Evolutionary conservation across 1,284 basidiomycete genomes (phyloP), one percentile per base, ranked within the genome.

Genomic region (Coriolopsis trogii): DNA sequence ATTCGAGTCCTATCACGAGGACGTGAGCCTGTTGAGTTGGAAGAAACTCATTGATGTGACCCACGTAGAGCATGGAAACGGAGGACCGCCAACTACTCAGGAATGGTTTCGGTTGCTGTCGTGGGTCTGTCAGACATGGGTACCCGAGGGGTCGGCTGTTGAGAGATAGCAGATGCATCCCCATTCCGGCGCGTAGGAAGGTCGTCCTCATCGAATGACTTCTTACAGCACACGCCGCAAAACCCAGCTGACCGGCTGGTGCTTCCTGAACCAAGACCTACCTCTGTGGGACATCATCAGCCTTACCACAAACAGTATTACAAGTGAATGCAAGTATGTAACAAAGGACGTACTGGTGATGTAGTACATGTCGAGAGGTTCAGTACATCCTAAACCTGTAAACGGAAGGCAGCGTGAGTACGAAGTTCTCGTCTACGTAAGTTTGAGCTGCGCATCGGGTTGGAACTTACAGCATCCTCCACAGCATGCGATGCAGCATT

Each of bases 131-230:
- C 51, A 9, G 51, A 43, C 57, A 59, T 59, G 4, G 40, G 38
- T 1, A 34, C 20, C 33, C 48, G 54, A 9, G 54, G 49, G 3
- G 51, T 29, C 9, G 57, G 57, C 46, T 59, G 57, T 24, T 44
- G 25, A 20, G 26, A 37, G 26, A 46, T 31, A 3, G 16, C 15
- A 2, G 28, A n/a, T 7, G 30, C 36, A 1, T 9, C 33, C 12
- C 38, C 34, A 8, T 23, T 45, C 21, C 29, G 50, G 0, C 40
- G 37, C 1, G 30, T 25, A 4, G 41, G 52, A 31, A 63, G 61
- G 2, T 61, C 54, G 46, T 63, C 62, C 40, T 61, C 56, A 41
- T 60, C 58, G 46, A 61, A 63, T 7, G 56, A 58, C 10, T 49
- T 41, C 25, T 49, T 45, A 39, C 54, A 63, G 44, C 59, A 63